Evolutionary conservation across 179 eudicot species (phyloP).

Genomic region (Spinacia oleracea): DNA sequence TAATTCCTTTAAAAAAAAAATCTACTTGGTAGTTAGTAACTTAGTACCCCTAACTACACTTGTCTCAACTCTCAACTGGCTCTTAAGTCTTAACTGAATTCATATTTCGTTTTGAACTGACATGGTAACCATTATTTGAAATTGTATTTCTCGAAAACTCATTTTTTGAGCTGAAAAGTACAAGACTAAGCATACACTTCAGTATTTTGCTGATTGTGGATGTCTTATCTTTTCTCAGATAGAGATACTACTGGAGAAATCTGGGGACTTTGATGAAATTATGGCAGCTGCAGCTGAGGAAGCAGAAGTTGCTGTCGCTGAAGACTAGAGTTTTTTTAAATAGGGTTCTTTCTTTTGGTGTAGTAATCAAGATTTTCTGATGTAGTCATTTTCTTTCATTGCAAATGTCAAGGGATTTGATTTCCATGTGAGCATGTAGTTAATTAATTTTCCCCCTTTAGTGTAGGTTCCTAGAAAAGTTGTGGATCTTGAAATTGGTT

Average conservation of each 20-base stretch:
- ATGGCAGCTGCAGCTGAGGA: conserved; percentile 55
- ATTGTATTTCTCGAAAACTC: not conserved
- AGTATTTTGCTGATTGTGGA: conserved; percentile 5
- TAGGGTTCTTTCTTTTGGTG: conserved; percentile 21
- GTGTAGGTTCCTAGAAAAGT: not conserved
- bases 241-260: conserved; percentile 55
- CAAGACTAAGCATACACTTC: not conserved
- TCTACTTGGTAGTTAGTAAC: no score
- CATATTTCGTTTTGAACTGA: not conserved
- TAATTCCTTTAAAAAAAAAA: no score
- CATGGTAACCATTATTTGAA: not conserved
- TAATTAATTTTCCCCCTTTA: not conserved
- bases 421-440: conserved; percentile 5
- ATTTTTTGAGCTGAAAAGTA: not conserved
- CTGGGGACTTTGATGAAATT: conserved; percentile 54
- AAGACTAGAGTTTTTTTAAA: conserved; percentile 40
- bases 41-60: not conserved
- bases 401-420: not conserved
- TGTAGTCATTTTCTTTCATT: conserved; percentile 10
- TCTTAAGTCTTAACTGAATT: not conserved
- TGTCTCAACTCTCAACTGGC: not conserved
- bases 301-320: conserved; percentile 37
- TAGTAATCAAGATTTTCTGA: not conserved
- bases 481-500: not conserved
- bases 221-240: conserved; percentile 35